Percentiles rank a stretch among this genome's conserved stretches.
phyloP scores from a whole-genome alignment of 257 asterid genomes.

The Echium plantagineum region DNA sequence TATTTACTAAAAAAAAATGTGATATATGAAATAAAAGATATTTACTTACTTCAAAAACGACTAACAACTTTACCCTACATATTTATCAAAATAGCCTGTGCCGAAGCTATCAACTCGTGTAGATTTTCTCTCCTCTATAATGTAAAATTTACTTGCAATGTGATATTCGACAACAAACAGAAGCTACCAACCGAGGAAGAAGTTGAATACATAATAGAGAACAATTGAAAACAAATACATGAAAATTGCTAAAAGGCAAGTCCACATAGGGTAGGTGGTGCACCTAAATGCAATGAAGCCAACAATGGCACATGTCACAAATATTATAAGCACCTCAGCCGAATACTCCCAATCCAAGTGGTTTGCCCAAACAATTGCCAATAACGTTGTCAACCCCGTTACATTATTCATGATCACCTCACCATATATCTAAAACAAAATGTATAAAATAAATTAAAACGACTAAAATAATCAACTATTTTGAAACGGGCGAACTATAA shows the following conservation, averaged over 20 bases:
- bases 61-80: too few species aligned
- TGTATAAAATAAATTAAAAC: background rate
- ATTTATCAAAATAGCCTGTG: too few species aligned
- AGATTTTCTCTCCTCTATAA: too few species aligned
- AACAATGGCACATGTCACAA: conserved; percentile 22
- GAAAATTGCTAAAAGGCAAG: conserved; percentile 22
- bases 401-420: conserved; percentile 32
- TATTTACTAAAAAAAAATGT: too few species aligned
- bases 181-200: conserved; percentile 19
- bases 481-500: too few species aligned
- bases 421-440: conserved; percentile 29
- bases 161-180: too few species aligned
- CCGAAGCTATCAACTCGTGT: too few species aligned
- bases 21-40: too few species aligned
- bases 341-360: conserved; percentile 29
- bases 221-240: conserved; percentile 24
- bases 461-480: too few species aligned
- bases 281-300: conserved; percentile 23
- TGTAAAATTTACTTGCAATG: too few species aligned
- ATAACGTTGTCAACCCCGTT: conserved; percentile 23
- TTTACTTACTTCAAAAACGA: too few species aligned
- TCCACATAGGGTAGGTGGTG: conserved; percentile 26
- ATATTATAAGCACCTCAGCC: conserved; percentile 26
- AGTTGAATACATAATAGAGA: conserved; percentile 16
- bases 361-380: conserved; percentile 20